Evolutionary conservation across 352 stramenopile species (phyloP).

Genomic region (Phytophthora syringae): DNA sequence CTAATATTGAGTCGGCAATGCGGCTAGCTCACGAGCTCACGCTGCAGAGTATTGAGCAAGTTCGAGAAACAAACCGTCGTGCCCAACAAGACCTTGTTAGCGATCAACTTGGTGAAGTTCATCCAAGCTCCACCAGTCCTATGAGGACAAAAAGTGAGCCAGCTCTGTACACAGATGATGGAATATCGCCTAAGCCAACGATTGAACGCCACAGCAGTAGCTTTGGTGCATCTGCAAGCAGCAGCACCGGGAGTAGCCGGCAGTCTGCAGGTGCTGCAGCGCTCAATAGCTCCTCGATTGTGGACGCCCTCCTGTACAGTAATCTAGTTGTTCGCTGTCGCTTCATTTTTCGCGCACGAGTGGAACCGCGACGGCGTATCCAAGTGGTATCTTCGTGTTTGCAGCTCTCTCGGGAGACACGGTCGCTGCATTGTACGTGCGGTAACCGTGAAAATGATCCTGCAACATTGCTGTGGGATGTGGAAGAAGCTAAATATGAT

Average conservation of each 20-base stretch:
- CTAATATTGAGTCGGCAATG: slow-evolving; percentile 87
- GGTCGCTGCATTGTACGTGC: slow-evolving; percentile 73
- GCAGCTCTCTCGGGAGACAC: slow-evolving; percentile 73
- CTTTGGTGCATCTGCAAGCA: slow-evolving; percentile 20
- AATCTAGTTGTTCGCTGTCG: slow-evolving; percentile 81
- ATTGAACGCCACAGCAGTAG: slow-evolving; percentile 35
- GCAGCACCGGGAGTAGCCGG: slow-evolving; percentile 14
- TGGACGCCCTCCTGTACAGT: slow-evolving; percentile 80
- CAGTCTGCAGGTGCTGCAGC: slow-evolving; percentile 14
- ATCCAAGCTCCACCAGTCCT: slow-evolving; percentile 9
- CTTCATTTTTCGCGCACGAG: slow-evolving; percentile 81
- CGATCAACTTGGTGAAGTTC: slow-evolving; percentile 25
- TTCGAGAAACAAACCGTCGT: slow-evolving; percentile 58
- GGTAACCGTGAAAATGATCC: slow-evolving; percentile 79
- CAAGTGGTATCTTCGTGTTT: slow-evolving; percentile 72
- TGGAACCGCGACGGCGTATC: slow-evolving; percentile 75
- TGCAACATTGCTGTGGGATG: slow-evolving; percentile 66
- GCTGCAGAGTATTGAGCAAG: slow-evolving; percentile 73
- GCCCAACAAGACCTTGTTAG: slow-evolving; percentile 47
- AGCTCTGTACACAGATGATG: slow-evolving; percentile 22
- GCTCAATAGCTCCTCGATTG: slow-evolving; percentile 68
- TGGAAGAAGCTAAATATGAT: slow-evolving; percentile 79
- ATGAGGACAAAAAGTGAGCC: slow-evolving; percentile 38
- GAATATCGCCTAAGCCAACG: slow-evolving; percentile 11
- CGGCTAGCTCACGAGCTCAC: slow-evolving; percentile 75